Evolutionary conservation across 163 green algal species (phyloP).

Genomic region (Trebouxia gelatinosa): DNA sequence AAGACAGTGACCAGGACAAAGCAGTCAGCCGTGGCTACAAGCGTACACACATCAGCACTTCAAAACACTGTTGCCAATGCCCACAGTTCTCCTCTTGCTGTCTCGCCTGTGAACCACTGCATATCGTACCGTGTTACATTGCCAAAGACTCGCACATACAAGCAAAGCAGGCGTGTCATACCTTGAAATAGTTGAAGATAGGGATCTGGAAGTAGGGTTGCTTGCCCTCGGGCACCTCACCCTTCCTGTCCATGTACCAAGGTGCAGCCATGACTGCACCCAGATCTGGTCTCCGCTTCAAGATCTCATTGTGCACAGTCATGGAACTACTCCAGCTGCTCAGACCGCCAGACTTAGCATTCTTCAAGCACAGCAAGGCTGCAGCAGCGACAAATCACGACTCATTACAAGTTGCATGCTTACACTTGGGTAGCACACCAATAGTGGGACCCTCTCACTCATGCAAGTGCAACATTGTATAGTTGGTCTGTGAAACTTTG

Average conservation of each 20-base stretch:
- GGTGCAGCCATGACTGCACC: conserved; percentile 36
- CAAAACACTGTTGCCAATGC: no score
- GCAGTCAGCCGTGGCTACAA: no score
- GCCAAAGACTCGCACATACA: background rate
- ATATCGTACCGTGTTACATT: background rate
- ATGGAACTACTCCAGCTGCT: conserved; percentile 62
- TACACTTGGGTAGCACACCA: background rate
- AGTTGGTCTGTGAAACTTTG: no score
- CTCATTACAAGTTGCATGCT: background rate
- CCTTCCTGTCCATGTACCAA: conserved; percentile 84
- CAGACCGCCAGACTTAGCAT: conserved; percentile 60
- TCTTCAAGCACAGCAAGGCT: conserved; percentile 75
- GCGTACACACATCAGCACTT: no score
- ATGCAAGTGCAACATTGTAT: background rate
- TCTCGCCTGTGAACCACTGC: background rate
- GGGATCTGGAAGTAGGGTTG: conserved; percentile 72
- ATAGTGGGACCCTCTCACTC: background rate
- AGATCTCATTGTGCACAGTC: conserved; percentile 76
- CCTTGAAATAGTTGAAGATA: conserved; percentile 64
- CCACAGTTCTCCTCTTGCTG: no score
- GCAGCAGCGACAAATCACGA: conserved; percentile 2
- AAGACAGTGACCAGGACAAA: background rate
- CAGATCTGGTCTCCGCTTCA: conserved; percentile 36
- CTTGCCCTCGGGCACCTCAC: conserved; percentile 72
- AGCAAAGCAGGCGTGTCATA: background rate